phyloP scores from a whole-genome alignment of 176 grass and related monocot genomes.

The Oryza officinalis region DNA sequence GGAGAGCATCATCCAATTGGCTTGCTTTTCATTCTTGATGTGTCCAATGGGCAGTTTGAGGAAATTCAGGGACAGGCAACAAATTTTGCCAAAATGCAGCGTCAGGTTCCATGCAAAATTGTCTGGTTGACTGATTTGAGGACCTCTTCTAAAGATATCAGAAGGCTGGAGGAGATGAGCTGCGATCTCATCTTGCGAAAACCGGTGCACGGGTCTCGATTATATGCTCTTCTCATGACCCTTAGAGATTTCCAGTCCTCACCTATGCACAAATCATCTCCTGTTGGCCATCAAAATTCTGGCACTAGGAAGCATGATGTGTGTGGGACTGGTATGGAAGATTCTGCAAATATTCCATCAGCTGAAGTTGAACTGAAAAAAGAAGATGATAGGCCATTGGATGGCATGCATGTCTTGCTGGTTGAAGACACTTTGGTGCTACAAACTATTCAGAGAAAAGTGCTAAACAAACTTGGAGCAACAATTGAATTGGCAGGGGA shows the following conservation, averaged over 20 bases:
- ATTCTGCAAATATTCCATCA: not conserved
- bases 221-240: conserved; percentile 33
- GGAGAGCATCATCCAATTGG: conserved; percentile 13
- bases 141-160: conserved; percentile 30
- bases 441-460: conserved; percentile 41
- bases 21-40: conserved; percentile 54
- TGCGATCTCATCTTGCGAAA: conserved; percentile 59
- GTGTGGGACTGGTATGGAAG: too few species aligned
- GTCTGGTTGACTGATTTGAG: conserved; percentile 50
- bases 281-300: not conserved
- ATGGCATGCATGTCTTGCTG: conserved; percentile 54
- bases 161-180: conserved; percentile 29
- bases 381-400: conserved; percentile 48
- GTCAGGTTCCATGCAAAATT: conserved; percentile 46
- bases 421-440: conserved; percentile 57
- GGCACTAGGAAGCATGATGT: not conserved
- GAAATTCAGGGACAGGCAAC: conserved; percentile 33
- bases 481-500: conserved; percentile 44
- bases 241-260: conserved; percentile 38
- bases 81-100: conserved; percentile 17
- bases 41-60: conserved; percentile 18
- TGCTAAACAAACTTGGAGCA: conserved; percentile 59
- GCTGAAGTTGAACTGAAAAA: not conserved
- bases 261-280: not conserved
- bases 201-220: conserved; percentile 67